Base-by-base conservation (phyloP, 202 grass and related monocot species). In the Musa balbisiana region DNA sequence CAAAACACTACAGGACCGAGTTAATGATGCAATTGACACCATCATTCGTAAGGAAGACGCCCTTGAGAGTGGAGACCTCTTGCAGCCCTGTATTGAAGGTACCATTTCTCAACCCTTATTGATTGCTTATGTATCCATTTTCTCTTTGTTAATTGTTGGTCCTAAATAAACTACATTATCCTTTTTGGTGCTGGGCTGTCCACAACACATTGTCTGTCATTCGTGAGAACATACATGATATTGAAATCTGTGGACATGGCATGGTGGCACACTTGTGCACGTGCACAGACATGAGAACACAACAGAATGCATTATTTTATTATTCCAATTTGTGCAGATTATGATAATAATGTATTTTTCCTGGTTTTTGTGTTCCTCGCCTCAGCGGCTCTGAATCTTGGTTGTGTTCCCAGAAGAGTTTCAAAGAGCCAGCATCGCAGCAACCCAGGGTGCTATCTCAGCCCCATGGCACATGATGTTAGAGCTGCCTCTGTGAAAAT, bases 21-120 rank as follows among this genome's bases (percentile, higher is more conserved):
- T 81, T 12, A 87, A 83, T 56, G 85, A 87, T 63, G 85, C 85
- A 22, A 83, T 87, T 52, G 85, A 75, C 49, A 87, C 85, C 25
- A 83, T 87, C 23, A 87, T 87, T 53, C 80, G 85, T 19, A 87
- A 87, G 76, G 85, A 87, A 56, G 85, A 87, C 5, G 19, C 72
- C 50, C 29, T 16, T 22, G 80, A 83, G 72, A 68, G 19, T 8
- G 72, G 77, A 24, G 77, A 67, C 16, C 77, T 87, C 55, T 79
- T 87, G 81, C 80, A 83, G 10, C 85, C 85, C 14, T 87, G 85
- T 64, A 87, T 87, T 19, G 85, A 87, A 87, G 85, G 85, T 87
- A 83, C 49, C 17, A 10, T 17, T 72, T 52, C 78, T 17, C 1
- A 50, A 15, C 54, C 27, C 24, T 3, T 26, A 24, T 11, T 1